phyloP scores from a whole-genome alignment of 768 basidiomycete species.

The Gymnopilus dilepis region DNA sequence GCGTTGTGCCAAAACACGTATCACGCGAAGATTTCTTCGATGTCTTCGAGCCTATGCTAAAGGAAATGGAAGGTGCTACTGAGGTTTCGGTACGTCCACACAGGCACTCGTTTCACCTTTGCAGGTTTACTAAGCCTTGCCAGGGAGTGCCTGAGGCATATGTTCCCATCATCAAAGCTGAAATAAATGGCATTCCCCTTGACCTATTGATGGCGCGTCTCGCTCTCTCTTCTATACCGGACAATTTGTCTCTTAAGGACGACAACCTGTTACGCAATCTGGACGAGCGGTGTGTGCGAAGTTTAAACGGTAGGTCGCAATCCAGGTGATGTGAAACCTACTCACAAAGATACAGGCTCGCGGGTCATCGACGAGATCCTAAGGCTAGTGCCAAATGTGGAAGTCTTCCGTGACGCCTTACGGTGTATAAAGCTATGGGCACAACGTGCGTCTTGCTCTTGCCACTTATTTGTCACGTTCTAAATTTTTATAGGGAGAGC shows the following conservation, averaged over 20 bases:
- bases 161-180: slow-evolving; percentile 93
- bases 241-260: slow-evolving; percentile 88
- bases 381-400: slow-evolving; percentile 91
- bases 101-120: not conserved
- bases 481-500: slow-evolving; percentile 69
- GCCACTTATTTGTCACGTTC: not conserved
- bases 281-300: slow-evolving; percentile 94
- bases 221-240: slow-evolving; percentile 86
- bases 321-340: not conserved
- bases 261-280: slow-evolving; percentile 91
- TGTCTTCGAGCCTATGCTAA: slow-evolving; percentile 87
- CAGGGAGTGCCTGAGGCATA: slow-evolving; percentile 97
- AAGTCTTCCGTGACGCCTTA: slow-evolving; percentile 92
- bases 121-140: slow-evolving; percentile 10
- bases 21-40: slow-evolving; percentile 96
- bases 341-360: slow-evolving; percentile 61
- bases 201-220: slow-evolving; percentile 95
- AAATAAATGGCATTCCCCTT: slow-evolving; percentile 89
- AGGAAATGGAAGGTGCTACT: slow-evolving; percentile 78
- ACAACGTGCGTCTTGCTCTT: slow-evolving; percentile 63
- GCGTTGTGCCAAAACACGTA: slow-evolving; percentile 96
- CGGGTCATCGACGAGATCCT: slow-evolving; percentile 96
- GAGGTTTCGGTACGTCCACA: slow-evolving; percentile 80
- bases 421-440: slow-evolving; percentile 99
- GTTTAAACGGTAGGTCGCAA: slow-evolving; percentile 86